These are phyloP conservation scores for Agarophyton chilense DNA, from an alignment of 23 red algal species.

Conservation along the genomic window DNA sequence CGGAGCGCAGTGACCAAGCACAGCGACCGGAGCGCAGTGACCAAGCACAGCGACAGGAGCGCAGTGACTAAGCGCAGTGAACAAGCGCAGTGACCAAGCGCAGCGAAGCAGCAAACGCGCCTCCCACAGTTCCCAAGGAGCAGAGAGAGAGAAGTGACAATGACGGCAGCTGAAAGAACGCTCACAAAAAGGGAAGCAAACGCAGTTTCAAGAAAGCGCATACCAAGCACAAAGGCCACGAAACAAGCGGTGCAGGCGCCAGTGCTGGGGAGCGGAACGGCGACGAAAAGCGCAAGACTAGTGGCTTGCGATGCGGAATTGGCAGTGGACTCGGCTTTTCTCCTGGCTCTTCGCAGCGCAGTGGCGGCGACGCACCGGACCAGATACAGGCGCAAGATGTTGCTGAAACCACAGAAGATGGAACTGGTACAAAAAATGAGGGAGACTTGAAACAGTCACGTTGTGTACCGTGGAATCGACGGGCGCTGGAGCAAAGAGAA, in stretches of 20 bases:
- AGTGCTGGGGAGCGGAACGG: slow-evolving; percentile 92
- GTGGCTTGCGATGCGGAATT: slow-evolving; percentile 20
- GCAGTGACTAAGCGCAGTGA: no score
- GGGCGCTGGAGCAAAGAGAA: slow-evolving; percentile 64
- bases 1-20: no score
- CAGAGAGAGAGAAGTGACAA: slow-evolving; percentile 81
- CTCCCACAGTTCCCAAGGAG: slow-evolving; percentile 63
- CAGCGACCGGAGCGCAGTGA: no score
- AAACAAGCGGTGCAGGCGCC: slow-evolving; percentile 90
- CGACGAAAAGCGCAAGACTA: slow-evolving; percentile 92
- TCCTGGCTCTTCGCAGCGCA: slow-evolving; percentile 62
- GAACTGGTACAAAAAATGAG: slow-evolving; percentile 90
- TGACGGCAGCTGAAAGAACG: slow-evolving; percentile 74
- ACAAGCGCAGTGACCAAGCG: neutral
- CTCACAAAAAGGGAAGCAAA: slow-evolving; percentile 67
- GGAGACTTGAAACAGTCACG: no score
- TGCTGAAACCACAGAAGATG: slow-evolving; percentile 97
- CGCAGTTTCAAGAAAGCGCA: slow-evolving; percentile 49
- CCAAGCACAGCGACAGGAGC: no score
- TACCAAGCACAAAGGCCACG: slow-evolving; percentile 81
- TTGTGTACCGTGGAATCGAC: slow-evolving; percentile 96
- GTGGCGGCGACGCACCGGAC: slow-evolving; percentile 52
- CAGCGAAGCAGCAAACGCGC: slow-evolving; percentile 12
- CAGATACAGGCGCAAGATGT: slow-evolving; percentile 52
- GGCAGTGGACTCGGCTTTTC: slow-evolving; percentile 42